Conservation (phyloP, 768 basidiomycete species). For the Guyanaporus albipodus region DNA sequence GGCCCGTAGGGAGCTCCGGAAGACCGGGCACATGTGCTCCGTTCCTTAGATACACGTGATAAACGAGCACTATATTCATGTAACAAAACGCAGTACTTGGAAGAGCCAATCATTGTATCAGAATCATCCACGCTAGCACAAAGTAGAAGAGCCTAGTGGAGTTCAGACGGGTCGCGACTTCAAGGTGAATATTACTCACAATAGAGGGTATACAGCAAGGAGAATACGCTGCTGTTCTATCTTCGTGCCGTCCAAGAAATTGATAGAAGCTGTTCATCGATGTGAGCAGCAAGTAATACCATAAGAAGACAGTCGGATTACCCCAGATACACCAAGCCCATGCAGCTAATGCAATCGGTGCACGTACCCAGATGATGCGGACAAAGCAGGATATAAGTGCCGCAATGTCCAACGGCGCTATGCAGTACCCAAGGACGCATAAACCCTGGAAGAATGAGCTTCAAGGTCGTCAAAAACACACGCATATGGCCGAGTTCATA, state of each 20-base stretch:
- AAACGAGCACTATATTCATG: constrained; percentile 15
- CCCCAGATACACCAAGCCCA: constrained; percentile 99
- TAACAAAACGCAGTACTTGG: constrained; percentile 2
- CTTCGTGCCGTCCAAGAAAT: constrained; percentile 93
- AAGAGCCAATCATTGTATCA: constrained; percentile 61
- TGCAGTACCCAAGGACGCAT: constrained; percentile 92
- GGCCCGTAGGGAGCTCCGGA: neutral
- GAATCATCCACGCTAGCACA: constrained; percentile 94
- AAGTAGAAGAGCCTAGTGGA: constrained; percentile 79
- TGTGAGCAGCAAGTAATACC: neutral
- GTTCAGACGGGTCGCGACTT: neutral
- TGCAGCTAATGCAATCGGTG: constrained; percentile 78
- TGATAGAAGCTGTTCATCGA: constrained; percentile 68
- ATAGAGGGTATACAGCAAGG: constrained; percentile 92
- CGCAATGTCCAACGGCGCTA: constrained; percentile 89
- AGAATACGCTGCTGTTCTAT: constrained; percentile 87
- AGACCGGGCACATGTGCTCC: too few species aligned
- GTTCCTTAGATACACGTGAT: neutral
- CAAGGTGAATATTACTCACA: constrained; percentile 48
- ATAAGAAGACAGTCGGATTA: constrained; percentile 29
- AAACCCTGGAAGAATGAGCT: constrained; percentile 96
- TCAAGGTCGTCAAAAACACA: constrained; percentile 4
- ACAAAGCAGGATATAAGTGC: constrained; percentile 86
- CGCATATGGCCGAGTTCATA: neutral
- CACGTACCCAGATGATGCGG: constrained; percentile 78